These are phyloP conservation scores for Hyaloscypha bicolor DNA, from an alignment of 495 filamentous ascomycete species.

Conservation along the genomic window DNA sequence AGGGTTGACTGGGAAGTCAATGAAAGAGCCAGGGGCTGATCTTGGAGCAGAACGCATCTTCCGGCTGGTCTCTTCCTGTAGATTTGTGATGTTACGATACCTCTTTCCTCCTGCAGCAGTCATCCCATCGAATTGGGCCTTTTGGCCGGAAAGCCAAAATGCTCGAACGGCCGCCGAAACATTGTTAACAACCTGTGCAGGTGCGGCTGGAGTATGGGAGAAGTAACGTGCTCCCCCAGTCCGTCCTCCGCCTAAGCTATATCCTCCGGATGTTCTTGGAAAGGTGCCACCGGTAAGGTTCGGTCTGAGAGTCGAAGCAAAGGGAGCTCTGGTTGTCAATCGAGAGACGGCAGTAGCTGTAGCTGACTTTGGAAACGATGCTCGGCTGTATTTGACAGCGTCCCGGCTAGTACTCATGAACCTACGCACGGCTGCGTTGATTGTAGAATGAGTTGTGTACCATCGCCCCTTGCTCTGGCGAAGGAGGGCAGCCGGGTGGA, in stretches of 20 bases:
- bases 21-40: conserved; percentile 68
- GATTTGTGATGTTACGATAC: conserved; percentile 67
- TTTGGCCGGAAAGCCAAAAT: conserved; percentile 85
- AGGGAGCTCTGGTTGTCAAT: conserved; percentile 75
- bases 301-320: conserved; percentile 86
- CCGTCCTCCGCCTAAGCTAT: conserved; percentile 68
- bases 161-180: conserved; percentile 88
- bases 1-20: conserved; percentile 87
- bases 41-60: conserved; percentile 58
- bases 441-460: conserved; percentile 68
- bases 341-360: conserved; percentile 67
- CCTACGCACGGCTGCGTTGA: conserved; percentile 57
- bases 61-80: conserved; percentile 69
- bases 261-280: conserved; percentile 83
- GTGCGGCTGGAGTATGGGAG: conserved; percentile 81
- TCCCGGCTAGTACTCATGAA: conserved; percentile 58
- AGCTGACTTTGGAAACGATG: conserved; percentile 65
- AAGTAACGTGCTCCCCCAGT: conserved; percentile 81
- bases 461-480: conserved; percentile 71
- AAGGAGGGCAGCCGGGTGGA: conserved; percentile 71
- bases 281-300: conserved; percentile 90
- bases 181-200: conserved; percentile 91
- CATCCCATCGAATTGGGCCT: conserved; percentile 78
- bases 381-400: conserved; percentile 55
- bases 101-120: conserved; percentile 72